Percentiles rank a stretch among this genome's conserved stretches.
Evolutionary conservation across 306 rosid species (phyloP).

Genomic region (Cucumis hystrix): DNA sequence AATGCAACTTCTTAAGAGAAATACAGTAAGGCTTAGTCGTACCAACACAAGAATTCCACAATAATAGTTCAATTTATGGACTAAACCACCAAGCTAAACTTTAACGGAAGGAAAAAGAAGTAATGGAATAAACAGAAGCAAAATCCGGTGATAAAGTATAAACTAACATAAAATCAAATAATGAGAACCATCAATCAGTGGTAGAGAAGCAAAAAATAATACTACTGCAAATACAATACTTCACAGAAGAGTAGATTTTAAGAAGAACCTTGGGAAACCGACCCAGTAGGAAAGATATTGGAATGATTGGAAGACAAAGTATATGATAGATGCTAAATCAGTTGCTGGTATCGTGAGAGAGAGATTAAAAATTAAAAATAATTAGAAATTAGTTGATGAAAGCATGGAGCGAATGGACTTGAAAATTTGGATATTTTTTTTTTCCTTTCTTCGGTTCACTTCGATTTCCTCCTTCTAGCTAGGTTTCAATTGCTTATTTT

Average conservation of each 20-base stretch:
- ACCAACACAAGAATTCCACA: too few relatives aligned
- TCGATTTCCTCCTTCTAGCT: too few relatives aligned
- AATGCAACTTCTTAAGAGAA: too few relatives aligned
- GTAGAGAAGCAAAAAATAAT: neutral
- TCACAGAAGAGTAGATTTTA: neutral
- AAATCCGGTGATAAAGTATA: neutral
- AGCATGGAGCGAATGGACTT: neutral
- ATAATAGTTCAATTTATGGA: too few relatives aligned
- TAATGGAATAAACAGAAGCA: neutral
- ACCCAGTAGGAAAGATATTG: neutral
- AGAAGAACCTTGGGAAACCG: neutral
- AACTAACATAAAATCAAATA: neutral
- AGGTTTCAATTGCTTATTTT: too few relatives aligned
- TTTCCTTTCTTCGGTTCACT: too few relatives aligned
- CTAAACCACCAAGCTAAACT: too few relatives aligned
- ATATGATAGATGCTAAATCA: neutral
- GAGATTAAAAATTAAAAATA: neutral
- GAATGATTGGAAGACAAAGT: neutral
- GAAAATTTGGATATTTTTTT: neutral
- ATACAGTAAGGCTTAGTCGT: too few relatives aligned
- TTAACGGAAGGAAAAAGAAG: neutral
- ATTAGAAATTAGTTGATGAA: neutral
- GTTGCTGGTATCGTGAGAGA: neutral
- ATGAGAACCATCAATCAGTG: neutral
- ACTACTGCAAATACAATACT: neutral